A percentile compares a stretch with the other conserved stretches of the same genome.
Conservation (phyloP, 176 grass and related monocot genomes). For the Oryza brachyantha region DNA sequence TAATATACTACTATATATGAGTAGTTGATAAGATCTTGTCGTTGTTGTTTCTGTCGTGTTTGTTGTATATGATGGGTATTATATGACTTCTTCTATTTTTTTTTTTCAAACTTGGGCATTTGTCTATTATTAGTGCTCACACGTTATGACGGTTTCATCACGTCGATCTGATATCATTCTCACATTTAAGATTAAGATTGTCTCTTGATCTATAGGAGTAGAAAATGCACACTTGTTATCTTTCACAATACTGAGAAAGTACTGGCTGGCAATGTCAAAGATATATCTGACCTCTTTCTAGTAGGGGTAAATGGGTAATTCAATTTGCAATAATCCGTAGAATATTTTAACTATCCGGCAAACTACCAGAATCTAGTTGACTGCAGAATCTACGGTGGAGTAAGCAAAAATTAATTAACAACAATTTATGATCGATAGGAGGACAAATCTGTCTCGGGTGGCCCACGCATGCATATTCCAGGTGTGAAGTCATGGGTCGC, state of each 20-base stretch:
- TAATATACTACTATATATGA: neutral
- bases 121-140: neutral
- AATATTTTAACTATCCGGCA: neutral
- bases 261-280: neutral
- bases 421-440: conserved; percentile 24
- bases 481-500: conserved; percentile 36
- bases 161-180: neutral
- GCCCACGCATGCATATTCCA: neutral
- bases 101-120: neutral
- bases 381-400: neutral
- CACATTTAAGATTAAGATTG: neutral
- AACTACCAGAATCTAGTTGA: neutral
- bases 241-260: neutral
- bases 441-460: neutral
- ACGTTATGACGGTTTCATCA: neutral
- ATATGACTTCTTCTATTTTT: neutral
- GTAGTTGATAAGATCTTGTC: neutral
- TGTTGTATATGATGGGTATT: neutral
- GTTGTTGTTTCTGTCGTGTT: neutral
- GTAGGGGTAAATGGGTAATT: neutral
- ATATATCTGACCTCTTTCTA: neutral
- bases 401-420: neutral
- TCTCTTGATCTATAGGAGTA: neutral
- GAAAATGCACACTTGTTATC: neutral
- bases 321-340: neutral